Evolutionary conservation across 1,284 basidiomycete genomes (phyloP).

Genomic region (Ustilago cynodontis): DNA sequence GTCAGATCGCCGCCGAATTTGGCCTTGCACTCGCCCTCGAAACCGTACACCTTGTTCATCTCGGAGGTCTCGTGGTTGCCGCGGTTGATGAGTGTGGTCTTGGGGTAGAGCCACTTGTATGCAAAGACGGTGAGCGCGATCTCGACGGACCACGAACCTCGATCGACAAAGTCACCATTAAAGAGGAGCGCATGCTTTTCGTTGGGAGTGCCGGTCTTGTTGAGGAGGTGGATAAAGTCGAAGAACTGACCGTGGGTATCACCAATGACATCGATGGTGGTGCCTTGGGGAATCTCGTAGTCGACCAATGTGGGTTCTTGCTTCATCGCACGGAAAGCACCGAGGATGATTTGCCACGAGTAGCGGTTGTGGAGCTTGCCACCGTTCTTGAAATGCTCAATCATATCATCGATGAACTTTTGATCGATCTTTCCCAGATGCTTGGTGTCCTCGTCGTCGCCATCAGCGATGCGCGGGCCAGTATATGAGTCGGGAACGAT

Average conservation of each 20-base stretch:
- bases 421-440: constrained; percentile 71
- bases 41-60: constrained; percentile 77
- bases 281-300: constrained; percentile 80
- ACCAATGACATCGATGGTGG: constrained; percentile 72
- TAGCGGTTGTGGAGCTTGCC: constrained; percentile 82
- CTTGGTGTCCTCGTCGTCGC: constrained; percentile 74
- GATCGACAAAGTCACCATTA: constrained; percentile 78
- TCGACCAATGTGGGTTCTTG: constrained; percentile 87
- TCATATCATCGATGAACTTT: constrained; percentile 86
- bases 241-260: constrained; percentile 77
- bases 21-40: constrained; percentile 91
- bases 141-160: constrained; percentile 97
- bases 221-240: constrained; percentile 88
- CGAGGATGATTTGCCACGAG: constrained; percentile 94
- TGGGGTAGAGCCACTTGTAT: constrained; percentile 81
- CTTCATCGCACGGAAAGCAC: constrained; percentile 81
- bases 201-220: constrained; percentile 78
- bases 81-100: constrained; percentile 73
- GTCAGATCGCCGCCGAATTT: constrained; percentile 67
- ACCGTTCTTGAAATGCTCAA: constrained; percentile 90
- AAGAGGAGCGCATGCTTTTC: constrained; percentile 65
- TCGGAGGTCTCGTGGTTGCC: constrained; percentile 98
- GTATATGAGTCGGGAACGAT: constrained; percentile 51
- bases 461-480: constrained; percentile 58
- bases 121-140: constrained; percentile 93